Evolutionary conservation across 2,329 filamentous ascomycete species (phyloP).

Genomic region (Pyricularia grisea): DNA sequence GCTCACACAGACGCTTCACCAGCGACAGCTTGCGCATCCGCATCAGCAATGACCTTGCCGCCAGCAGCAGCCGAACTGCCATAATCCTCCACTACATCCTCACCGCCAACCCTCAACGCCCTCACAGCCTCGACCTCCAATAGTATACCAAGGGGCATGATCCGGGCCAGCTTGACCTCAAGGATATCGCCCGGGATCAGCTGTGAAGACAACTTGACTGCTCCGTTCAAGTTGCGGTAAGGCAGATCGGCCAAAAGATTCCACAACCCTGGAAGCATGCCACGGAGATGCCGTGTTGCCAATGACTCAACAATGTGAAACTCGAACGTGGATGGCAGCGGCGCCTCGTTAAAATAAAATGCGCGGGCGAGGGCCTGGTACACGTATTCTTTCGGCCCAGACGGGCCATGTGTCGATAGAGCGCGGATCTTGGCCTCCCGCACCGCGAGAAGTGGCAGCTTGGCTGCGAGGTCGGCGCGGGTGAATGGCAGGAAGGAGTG

Average conservation of each 20-base stretch:
- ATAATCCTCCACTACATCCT: constrained; percentile 10
- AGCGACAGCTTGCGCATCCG: constrained; percentile 1
- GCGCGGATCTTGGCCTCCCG: constrained; percentile 41
- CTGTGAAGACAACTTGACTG: constrained; percentile 18
- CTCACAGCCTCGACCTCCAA: constrained; percentile 37
- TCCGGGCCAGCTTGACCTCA: constrained; percentile 41
- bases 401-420: background rate
- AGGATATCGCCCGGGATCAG: constrained; percentile 37
- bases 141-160: constrained; percentile 38
- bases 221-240: constrained; percentile 24
- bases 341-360: constrained; percentile 42
- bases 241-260: constrained; percentile 32
- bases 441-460: constrained; percentile 39
- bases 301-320: constrained; percentile 34
- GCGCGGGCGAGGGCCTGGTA: constrained; percentile 51
- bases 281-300: constrained; percentile 18
- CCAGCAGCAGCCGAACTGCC: background rate
- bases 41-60: background rate
- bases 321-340: constrained; percentile 36
- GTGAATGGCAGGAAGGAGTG: constrained; percentile 35
- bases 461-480: constrained; percentile 26
- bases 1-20: background rate
- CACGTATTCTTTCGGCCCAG: constrained; percentile 36
- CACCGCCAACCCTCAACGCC: background rate
- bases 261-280: constrained; percentile 41